These are phyloP conservation scores for Sphagnum contortum DNA, from an alignment of 225 moss, liverwort and hornwort genomes.

Conservation along the genomic window DNA sequence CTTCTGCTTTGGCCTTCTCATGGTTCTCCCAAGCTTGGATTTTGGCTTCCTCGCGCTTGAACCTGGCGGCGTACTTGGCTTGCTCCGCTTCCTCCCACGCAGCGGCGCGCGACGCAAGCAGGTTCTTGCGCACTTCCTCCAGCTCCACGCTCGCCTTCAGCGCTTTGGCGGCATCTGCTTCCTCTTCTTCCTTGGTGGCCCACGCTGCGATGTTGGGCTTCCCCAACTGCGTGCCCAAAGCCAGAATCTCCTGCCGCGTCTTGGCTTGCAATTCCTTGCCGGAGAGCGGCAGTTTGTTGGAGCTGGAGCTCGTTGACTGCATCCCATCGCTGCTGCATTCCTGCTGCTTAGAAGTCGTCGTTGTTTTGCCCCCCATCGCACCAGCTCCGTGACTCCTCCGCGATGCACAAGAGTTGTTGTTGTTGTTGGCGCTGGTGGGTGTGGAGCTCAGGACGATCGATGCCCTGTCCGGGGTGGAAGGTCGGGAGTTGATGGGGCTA, in stretches of 20 bases:
- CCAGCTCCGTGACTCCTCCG: no score
- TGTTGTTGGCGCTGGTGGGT: neutral
- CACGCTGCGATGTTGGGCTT: conserved; percentile 47
- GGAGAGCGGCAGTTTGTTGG: conserved; percentile 23
- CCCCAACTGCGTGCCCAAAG: conserved; percentile 43
- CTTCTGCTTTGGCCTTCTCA: conserved; percentile 79
- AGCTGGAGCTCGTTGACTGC: conserved; percentile 4
- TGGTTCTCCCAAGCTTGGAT: conserved; percentile 90
- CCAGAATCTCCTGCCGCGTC: conserved; percentile 52
- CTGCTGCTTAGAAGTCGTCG: no score
- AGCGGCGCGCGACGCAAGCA: conserved; percentile 60
- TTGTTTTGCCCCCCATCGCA: no score
- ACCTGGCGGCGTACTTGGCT: conserved; percentile 86
- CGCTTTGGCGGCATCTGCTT: conserved; percentile 32
- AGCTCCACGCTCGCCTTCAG: conserved; percentile 26
- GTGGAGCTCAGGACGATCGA: conserved; percentile 7
- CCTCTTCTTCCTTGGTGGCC: conserved; percentile 51
- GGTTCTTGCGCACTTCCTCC: conserved; percentile 42
- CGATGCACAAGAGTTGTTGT: neutral
- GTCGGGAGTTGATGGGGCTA: conserved; percentile 30
- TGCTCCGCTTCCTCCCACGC: conserved; percentile 98
- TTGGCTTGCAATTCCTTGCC: conserved; percentile 47
- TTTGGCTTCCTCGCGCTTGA: conserved; percentile 72
- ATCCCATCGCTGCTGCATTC: conserved; percentile 2
- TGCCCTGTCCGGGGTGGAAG: conserved; percentile 29